Evolutionary conservation across 2,329 filamentous ascomycete genomes (phyloP), one percentile per base, ranked within the genome.

Genomic region (Diaporthe citri): DNA sequence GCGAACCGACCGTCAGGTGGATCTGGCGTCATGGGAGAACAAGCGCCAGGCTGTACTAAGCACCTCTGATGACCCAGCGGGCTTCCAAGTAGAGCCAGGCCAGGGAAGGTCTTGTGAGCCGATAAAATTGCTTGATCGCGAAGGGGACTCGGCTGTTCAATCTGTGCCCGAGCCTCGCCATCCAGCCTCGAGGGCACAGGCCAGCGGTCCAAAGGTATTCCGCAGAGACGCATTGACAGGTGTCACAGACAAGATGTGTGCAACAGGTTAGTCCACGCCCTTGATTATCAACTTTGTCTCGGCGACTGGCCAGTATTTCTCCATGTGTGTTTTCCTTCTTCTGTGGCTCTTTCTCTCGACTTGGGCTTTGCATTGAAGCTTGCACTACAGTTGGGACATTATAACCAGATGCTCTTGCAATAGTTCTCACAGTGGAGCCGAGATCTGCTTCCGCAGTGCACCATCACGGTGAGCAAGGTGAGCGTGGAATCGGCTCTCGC

Each of bases 391-490:
- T 76, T 73, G 74, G 64, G 66, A 71, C 52, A 66, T 76, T 75
- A 76, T 80, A 78, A 83, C 79, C 74, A 75, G 76, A 76, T 74
- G 41, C 57, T 34, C 41, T 60, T 76, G 71, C 62, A 70, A 73
- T 77, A 90, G 90, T 93, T 13, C 87, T 93, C 82, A 89, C 91
- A 52, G 90, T 92, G 2, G 90, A 90, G 77, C 91, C 93, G 9
- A 88, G 89, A 71, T 90, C 90, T 39, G 84, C 87, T 3, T 91
- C 91, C 0, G 88, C 90, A 8, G 86, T 95, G 31, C 92, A 93
- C 77, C 93, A 95, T 79, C 92, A 94, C 79, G 92, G 92, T 72
- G 88, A 91, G 80, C 91, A 94, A 87, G 90, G 90, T 91, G 80
- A 79, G 85, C 77, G 43, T 10, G 59, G 70, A 34, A 48, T 43